Percentiles rank a stretch among this genome's conserved stretches.
These are phyloP conservation scores for Vachellia pachyceras DNA, from an alignment of 306 rosid species.

Conservation along the genomic window DNA sequence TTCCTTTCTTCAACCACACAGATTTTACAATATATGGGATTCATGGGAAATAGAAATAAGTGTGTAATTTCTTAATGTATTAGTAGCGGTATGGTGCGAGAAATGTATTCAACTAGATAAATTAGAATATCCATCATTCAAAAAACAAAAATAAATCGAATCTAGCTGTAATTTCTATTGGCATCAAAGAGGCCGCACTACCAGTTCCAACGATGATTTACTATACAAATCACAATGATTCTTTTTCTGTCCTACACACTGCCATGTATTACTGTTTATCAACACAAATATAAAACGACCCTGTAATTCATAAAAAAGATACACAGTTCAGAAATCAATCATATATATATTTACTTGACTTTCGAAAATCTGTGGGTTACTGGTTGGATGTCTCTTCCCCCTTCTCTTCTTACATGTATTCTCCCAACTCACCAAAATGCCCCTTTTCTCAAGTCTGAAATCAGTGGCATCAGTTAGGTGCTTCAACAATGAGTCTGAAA, in stretches of 20 bases:
- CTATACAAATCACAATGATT: slow-evolving; percentile 22
- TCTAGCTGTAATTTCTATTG: background rate
- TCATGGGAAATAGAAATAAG: too few relatives aligned
- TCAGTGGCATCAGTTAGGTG: slow-evolving; percentile 29
- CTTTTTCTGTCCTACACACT: slow-evolving; percentile 34
- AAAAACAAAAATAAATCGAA: background rate
- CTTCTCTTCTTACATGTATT: slow-evolving; percentile 48
- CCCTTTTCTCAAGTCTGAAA: slow-evolving; percentile 44
- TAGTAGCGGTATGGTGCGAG: background rate
- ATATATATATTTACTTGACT: slow-evolving; percentile 15
- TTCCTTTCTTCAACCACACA: too few relatives aligned
- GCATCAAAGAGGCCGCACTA: slow-evolving; percentile 1
- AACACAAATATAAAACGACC: slow-evolving; percentile 35
- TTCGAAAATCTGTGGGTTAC: slow-evolving; percentile 41
- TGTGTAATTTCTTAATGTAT: background rate
- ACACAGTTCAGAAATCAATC: background rate
- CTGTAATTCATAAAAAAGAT: slow-evolving; percentile 29
- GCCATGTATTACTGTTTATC: background rate
- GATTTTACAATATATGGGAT: too few relatives aligned
- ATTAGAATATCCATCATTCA: background rate
- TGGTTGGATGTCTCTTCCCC: slow-evolving; percentile 53
- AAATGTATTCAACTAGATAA: background rate
- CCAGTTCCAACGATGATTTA: slow-evolving; percentile 13
- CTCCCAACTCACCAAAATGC: slow-evolving; percentile 53
- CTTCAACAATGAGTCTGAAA: slow-evolving; percentile 46